phyloP scores from a whole-genome alignment of 306 rosid species.

The Benincasa hispida region DNA sequence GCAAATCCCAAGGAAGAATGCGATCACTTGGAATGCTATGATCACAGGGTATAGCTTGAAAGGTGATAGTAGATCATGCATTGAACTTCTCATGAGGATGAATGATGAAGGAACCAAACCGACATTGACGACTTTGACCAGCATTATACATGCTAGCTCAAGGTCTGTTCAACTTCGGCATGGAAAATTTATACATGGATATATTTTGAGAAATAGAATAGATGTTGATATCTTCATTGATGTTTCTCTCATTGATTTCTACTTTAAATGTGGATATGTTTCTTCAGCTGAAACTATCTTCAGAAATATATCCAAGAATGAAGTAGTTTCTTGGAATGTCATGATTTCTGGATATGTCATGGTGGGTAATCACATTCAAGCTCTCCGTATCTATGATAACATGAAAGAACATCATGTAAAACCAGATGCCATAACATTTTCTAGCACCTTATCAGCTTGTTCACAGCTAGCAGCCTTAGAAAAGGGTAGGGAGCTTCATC shows the following conservation, averaged over 20 bases:
- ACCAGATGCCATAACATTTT: conserved; percentile 57
- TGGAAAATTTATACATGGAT: conserved; percentile 57
- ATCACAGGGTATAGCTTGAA: conserved; percentile 44
- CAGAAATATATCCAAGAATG: conserved; percentile 28
- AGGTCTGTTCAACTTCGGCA: conserved; percentile 37
- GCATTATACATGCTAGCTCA: conserved; percentile 49
- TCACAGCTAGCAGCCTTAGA: conserved; percentile 63
- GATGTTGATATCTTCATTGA: conserved; percentile 41
- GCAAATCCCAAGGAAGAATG: conserved; percentile 45
- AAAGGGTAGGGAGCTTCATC: conserved; percentile 68
- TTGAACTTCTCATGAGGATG: conserved; percentile 58
- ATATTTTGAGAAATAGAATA: conserved; percentile 36
- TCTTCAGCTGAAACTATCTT: conserved; percentile 45
- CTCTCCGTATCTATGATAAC: conserved; percentile 36
- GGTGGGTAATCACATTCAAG: conserved; percentile 43
- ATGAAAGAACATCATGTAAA: conserved; percentile 34
- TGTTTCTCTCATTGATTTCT: conserved; percentile 51
- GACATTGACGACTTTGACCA: conserved; percentile 47
- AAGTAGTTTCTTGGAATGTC: conserved; percentile 52
- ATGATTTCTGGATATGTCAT: conserved; percentile 64
- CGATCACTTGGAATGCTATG: conserved; percentile 72
- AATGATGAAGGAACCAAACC: conserved; percentile 38
- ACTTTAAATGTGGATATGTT: conserved; percentile 58
- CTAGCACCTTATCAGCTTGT: conserved; percentile 66
- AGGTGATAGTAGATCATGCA: conserved; percentile 57